Conservation (phyloP, 139 green algal genomes). For the Chlamydomonas sp. region DNA sequence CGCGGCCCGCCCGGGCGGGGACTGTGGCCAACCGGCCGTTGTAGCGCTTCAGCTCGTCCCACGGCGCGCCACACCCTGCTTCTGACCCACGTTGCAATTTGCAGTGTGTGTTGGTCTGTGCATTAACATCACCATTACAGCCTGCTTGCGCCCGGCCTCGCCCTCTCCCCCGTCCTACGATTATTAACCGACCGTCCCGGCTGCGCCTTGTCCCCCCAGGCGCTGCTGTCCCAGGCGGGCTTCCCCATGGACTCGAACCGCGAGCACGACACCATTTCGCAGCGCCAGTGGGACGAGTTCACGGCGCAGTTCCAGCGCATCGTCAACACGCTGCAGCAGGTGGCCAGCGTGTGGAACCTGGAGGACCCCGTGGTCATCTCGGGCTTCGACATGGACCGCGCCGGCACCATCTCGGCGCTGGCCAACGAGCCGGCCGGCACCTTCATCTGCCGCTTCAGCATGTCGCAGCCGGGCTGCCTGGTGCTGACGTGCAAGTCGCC, state of each 20-base stretch:
- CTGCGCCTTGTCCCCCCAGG: slow-evolving; percentile 10
- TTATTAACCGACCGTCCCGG: neutral
- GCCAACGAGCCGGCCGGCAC: slow-evolving; percentile 54
- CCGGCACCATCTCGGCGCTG: slow-evolving; percentile 59
- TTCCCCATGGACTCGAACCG: slow-evolving; percentile 53
- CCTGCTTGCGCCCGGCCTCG: too few relatives aligned
- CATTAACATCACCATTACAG: too few relatives aligned
- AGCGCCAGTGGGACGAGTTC: slow-evolving; percentile 73
- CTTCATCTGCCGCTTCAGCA: slow-evolving; percentile 76
- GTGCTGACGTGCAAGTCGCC: slow-evolving; percentile 60
- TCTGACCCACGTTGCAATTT: neutral
- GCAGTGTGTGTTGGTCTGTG: too few relatives aligned
- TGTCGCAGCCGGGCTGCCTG: slow-evolving; percentile 64
- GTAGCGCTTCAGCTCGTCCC: too few relatives aligned
- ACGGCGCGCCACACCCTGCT: neutral
- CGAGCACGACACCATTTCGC: slow-evolving; percentile 47
- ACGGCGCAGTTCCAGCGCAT: slow-evolving; percentile 53
- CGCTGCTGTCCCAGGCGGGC: slow-evolving; percentile 67
- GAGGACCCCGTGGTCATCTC: slow-evolving; percentile 74
- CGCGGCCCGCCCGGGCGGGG: neutral
- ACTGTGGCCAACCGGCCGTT: neutral
- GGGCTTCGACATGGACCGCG: slow-evolving; percentile 76
- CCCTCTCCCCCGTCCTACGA: too few relatives aligned
- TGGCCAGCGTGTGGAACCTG: slow-evolving; percentile 70
- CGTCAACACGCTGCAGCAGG: slow-evolving; percentile 63